Conservation (phyloP, 2,329 filamentous ascomycete species). For the Chrysoporthe puriensis region DNA sequence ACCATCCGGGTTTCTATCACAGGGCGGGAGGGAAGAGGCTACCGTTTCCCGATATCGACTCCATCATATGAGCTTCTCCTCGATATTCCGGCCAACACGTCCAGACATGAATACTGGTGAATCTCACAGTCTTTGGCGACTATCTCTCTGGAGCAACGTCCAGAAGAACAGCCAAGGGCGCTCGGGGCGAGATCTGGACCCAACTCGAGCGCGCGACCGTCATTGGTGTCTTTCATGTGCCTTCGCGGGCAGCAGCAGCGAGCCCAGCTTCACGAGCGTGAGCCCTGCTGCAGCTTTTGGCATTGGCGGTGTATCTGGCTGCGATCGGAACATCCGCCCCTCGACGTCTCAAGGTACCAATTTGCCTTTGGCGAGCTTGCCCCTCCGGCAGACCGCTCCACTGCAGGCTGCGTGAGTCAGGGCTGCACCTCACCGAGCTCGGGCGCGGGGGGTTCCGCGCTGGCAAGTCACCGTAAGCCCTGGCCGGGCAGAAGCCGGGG, state of each 20-base stretch:
- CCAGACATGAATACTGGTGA: neutral
- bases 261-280: too few relatives aligned
- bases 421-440: too few relatives aligned
- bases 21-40: slow-evolving; percentile 10
- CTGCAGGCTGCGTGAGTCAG: too few relatives aligned
- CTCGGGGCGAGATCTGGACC: neutral
- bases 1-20: slow-evolving; percentile 11
- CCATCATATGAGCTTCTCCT: slow-evolving; percentile 1
- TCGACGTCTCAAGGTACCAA: too few relatives aligned
- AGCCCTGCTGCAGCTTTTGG: neutral
- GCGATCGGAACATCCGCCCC: too few relatives aligned
- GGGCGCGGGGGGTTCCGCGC: too few relatives aligned
- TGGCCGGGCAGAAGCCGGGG: too few relatives aligned
- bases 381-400: too few relatives aligned
- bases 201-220: neutral
- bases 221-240: too few relatives aligned
- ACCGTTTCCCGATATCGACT: slow-evolving; percentile 11
- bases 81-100: neutral
- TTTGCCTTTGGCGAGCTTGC: too few relatives aligned
- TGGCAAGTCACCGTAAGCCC: too few relatives aligned
- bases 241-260: too few relatives aligned
- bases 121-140: neutral
- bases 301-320: neutral
- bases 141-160: neutral
- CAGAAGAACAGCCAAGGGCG: neutral